These are phyloP conservation scores for Coprinellus aureogranulatus DNA, from an alignment of 768 basidiomycete genomes.

Conservation along the genomic window DNA sequence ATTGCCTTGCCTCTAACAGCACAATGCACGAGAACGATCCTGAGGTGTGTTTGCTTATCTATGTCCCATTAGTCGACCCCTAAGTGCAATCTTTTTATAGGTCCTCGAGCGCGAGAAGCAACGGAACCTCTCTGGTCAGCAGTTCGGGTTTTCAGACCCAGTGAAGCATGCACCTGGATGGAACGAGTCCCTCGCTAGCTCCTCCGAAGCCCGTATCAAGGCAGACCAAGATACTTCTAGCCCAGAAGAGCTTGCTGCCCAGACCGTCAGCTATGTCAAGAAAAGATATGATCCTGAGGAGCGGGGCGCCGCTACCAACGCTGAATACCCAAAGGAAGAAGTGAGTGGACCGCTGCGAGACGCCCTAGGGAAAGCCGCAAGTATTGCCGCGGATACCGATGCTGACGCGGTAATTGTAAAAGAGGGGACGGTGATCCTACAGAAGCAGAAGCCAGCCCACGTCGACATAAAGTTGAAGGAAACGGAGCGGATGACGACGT, in stretches of 20 bases:
- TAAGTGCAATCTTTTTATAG: slow-evolving; percentile 22
- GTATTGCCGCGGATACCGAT: slow-evolving; percentile 22
- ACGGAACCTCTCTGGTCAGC: slow-evolving; percentile 42
- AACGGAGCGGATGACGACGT: slow-evolving; percentile 24
- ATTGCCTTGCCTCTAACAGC: slow-evolving; percentile 22
- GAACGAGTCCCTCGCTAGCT: slow-evolving; percentile 64
- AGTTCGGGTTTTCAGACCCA: slow-evolving; percentile 48
- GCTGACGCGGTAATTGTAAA: slow-evolving; percentile 10
- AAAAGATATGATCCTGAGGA: slow-evolving; percentile 36
- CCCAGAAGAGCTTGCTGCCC: slow-evolving; percentile 34
- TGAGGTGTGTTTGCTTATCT: slow-evolving; percentile 30
- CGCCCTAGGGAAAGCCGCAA: slow-evolving; percentile 32
- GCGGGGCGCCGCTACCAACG: slow-evolving; percentile 30
- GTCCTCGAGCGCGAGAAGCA: slow-evolving; percentile 52
- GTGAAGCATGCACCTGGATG: slow-evolving; percentile 62
- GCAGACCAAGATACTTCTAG: slow-evolving; percentile 37
- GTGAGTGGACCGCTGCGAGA: slow-evolving; percentile 44
- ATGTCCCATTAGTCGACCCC: not conserved
- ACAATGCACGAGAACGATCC: slow-evolving; percentile 62
- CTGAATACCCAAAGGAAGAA: slow-evolving; percentile 39
- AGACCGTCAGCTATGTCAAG: slow-evolving; percentile 42
- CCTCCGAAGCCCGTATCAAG: slow-evolving; percentile 56
- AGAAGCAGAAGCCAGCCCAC: slow-evolving; percentile 9
- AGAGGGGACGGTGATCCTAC: not conserved
- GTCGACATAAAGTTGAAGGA: slow-evolving; percentile 11